These are phyloP conservation scores for Rhynchospora breviuscula DNA, from an alignment of 176 grass and related monocot genomes.

Conservation along the genomic window DNA sequence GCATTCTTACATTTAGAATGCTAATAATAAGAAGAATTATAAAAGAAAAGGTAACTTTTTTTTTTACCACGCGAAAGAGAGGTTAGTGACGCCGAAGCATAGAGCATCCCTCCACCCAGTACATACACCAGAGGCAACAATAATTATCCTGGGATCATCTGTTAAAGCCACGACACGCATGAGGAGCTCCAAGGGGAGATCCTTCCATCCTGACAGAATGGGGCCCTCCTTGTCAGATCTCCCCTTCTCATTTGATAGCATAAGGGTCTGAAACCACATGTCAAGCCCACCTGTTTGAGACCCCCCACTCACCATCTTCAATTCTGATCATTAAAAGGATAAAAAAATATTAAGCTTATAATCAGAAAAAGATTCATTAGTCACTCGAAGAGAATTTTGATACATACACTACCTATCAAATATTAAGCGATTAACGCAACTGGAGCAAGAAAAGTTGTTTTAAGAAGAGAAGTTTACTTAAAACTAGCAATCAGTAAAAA, in stretches of 20 bases:
- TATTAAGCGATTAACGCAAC: background rate
- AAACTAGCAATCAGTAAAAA: too few species aligned
- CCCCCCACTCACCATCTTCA: slow-evolving; percentile 42
- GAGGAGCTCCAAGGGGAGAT: slow-evolving; percentile 86
- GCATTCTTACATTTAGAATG: background rate
- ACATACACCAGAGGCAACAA: slow-evolving; percentile 77
- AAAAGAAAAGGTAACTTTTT: background rate
- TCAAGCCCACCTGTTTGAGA: slow-evolving; percentile 34
- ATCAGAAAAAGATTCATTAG: background rate
- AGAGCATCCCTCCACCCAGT: slow-evolving; percentile 77
- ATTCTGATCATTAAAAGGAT: background rate
- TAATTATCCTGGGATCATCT: slow-evolving; percentile 52
- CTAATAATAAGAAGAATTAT: background rate
- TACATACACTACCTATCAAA: background rate
- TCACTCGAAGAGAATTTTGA: background rate
- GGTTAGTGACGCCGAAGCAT: slow-evolving; percentile 51
- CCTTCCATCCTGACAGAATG: slow-evolving; percentile 70
- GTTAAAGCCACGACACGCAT: slow-evolving; percentile 51
- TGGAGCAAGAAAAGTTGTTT: background rate
- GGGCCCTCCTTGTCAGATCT: slow-evolving; percentile 18
- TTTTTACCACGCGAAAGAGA: slow-evolving; percentile 67
- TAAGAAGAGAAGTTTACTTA: background rate
- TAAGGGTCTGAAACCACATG: slow-evolving; percentile 43
- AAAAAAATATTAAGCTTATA: too few species aligned
- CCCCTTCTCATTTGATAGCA: slow-evolving; percentile 35